Percentiles rank a stretch among this genome's conserved stretches.
Evolutionary conservation across 352 stramenopile species (phyloP).

Genomic region (Pythium brachiatum): DNA sequence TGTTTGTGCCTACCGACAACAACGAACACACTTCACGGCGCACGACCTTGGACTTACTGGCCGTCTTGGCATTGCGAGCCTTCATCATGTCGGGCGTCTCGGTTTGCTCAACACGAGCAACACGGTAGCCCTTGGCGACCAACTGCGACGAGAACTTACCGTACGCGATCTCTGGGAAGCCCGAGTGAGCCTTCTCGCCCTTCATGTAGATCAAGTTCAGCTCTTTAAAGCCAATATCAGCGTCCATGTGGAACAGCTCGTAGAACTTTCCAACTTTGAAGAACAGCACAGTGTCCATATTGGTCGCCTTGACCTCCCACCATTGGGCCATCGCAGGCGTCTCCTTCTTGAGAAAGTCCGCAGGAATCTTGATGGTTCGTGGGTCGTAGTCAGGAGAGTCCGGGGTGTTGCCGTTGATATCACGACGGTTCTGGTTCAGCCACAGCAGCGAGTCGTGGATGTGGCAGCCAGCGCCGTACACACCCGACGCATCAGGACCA

Average conservation of each 20-base stretch:
- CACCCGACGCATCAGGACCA: constrained; percentile 25
- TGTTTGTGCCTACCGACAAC: constrained; percentile 95
- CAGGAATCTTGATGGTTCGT: constrained; percentile 90
- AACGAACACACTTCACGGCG: constrained; percentile 95
- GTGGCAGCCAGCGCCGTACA: constrained; percentile 61
- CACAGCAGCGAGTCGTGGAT: constrained; percentile 93
- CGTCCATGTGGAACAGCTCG: constrained; percentile 97
- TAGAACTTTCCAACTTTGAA: constrained; percentile 99
- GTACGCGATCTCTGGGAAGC: constrained; percentile 98
- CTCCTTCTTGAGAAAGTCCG: constrained; percentile 86
- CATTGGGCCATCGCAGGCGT: constrained; percentile 97
- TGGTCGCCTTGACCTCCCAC: constrained; percentile 97
- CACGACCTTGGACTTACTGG: constrained; percentile 87
- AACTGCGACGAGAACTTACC: constrained; percentile 95
- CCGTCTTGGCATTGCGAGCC: constrained; percentile 81
- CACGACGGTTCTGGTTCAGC: constrained; percentile 83
- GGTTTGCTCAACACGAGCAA: constrained; percentile 98
- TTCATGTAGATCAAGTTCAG: constrained; percentile 99
- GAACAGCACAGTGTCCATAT: constrained; percentile 98
- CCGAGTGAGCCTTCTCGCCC: constrained; percentile 95
- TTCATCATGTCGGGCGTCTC: constrained; percentile 98
- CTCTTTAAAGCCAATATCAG: constrained; percentile 96
- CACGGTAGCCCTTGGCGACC: constrained; percentile 95
- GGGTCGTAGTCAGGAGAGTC: constrained; percentile 91
- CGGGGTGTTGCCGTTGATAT: constrained; percentile 80